Evolutionary conservation across 495 filamentous ascomycete species (phyloP).

Genomic region (Neurospora sp.): DNA sequence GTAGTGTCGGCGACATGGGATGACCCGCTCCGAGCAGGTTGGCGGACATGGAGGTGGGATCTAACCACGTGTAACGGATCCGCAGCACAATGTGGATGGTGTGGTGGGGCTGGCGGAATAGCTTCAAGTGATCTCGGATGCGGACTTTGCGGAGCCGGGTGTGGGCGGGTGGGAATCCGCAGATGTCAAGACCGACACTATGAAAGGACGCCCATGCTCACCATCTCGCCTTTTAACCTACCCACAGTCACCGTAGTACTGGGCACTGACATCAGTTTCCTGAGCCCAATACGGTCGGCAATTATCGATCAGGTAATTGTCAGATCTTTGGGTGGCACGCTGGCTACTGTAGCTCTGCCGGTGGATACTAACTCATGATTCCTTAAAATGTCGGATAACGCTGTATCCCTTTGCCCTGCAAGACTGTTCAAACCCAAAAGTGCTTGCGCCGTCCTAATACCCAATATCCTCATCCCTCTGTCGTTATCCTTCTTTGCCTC

Average conservation of each 20-base stretch:
- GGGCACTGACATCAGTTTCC: neutral
- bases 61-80: neutral
- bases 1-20: neutral
- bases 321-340: neutral
- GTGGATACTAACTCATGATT: neutral
- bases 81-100: neutral
- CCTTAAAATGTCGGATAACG: neutral
- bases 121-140: neutral
- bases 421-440: neutral
- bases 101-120: neutral
- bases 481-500: neutral
- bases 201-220: neutral
- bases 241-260: neutral
- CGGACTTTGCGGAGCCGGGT: neutral
- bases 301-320: neutral
- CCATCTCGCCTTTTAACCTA: neutral
- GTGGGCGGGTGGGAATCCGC: neutral
- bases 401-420: neutral
- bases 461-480: neutral
- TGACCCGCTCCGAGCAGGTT: neutral
- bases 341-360: neutral
- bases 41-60: conserved; percentile 21
- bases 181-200: neutral
- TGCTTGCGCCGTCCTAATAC: neutral
- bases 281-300: neutral